Conservation (phyloP, 2,329 filamentous ascomycete species). For the Fusarium lateritium region DNA sequence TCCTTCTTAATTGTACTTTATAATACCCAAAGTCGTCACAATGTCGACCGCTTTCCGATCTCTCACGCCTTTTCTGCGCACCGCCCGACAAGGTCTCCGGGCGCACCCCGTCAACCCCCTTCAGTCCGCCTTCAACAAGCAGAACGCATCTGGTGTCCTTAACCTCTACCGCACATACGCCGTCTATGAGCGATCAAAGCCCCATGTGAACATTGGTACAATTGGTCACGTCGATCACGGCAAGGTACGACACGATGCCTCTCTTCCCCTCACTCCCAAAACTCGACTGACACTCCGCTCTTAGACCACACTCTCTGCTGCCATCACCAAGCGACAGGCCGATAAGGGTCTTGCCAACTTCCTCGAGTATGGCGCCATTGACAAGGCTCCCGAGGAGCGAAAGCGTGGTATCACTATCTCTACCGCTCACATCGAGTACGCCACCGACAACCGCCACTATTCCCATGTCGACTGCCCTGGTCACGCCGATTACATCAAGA, state of each 20-base stretch:
- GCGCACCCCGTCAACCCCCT: slow-evolving; percentile 81
- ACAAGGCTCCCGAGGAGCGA: slow-evolving; percentile 99
- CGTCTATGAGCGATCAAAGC: slow-evolving; percentile 90
- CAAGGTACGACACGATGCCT: slow-evolving; percentile 76
- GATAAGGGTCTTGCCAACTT: slow-evolving; percentile 95
- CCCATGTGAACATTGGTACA: slow-evolving; percentile 99
- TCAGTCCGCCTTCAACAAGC: slow-evolving; percentile 75
- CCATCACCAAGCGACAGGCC: slow-evolving; percentile 98
- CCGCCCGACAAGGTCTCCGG: slow-evolving; percentile 81
- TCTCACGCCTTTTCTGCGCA: slow-evolving; percentile 83
- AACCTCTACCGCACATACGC: slow-evolving; percentile 77
- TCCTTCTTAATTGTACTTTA: slow-evolving; percentile 47
- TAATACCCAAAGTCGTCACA: slow-evolving; percentile 57
- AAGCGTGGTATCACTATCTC: slow-evolving; percentile 99
- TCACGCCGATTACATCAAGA: slow-evolving; percentile 99
- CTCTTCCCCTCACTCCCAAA: slow-evolving; percentile 14
- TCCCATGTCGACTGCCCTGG: slow-evolving; percentile 99
- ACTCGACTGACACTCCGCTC: slow-evolving; percentile 36
- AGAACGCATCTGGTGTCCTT: slow-evolving; percentile 74
- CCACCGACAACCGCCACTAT: slow-evolving; percentile 95
- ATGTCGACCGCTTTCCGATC: slow-evolving; percentile 89
- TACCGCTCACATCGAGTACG: slow-evolving; percentile 98
- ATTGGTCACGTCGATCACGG: slow-evolving; percentile 99
- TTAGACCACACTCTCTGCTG: slow-evolving; percentile 96
- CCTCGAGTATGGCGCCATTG: slow-evolving; percentile 97